Base-by-base conservation (phyloP, 805 yeast genomes). In the Kodamaea kakaduensis region DNA sequence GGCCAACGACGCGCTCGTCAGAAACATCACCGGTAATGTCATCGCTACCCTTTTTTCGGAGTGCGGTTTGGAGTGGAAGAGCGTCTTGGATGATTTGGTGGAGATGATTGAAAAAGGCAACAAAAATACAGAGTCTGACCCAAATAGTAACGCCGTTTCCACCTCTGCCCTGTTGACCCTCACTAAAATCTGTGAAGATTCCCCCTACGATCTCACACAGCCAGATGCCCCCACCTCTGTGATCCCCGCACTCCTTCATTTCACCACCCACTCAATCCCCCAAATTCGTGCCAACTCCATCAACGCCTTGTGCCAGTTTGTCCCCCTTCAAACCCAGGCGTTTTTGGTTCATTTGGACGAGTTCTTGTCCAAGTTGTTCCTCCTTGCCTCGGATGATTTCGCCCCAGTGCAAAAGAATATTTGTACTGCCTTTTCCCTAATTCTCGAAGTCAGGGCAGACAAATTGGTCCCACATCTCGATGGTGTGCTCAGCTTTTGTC, bases 21-120 rank as follows among this genome's bases (percentile, higher is more conserved):
- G 95, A 42, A 87, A 84, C 52, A 85, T 90, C 41, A 81, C 96
- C 5, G 96, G 97, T 25, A 88, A 81, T 51, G 95, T 88, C 32
- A 78, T 90, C 34, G 84, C 97, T 2, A 73, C 96, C 0, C 60
- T 93, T 19, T 83, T 88, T 46, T 69, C 83, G 2, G 67, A 76
- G 7, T 70, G 75, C 28, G 94, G 96, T 1, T 67, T 84, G 19
- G 29, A 26, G 12, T 26, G 29, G 29, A 15, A 15, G 10, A 15
- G 17, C 19, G 29, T 15, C 7, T 19, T 26, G 6, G 29, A 26
- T 3, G 29, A 26, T 6, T 26, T 26, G 29, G 10, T n/a, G 19
- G 9, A 6, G 6, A 9, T 26, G 19, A 14, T 26, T 19, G n/a
- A n/a, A n/a, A n/a, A n/a, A n/a, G n/a, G n/a, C n/a, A n/a, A n/a